These are phyloP conservation scores for Cyclocybe aegerita DNA, from an alignment of 768 basidiomycete species.

Conservation along the genomic window DNA sequence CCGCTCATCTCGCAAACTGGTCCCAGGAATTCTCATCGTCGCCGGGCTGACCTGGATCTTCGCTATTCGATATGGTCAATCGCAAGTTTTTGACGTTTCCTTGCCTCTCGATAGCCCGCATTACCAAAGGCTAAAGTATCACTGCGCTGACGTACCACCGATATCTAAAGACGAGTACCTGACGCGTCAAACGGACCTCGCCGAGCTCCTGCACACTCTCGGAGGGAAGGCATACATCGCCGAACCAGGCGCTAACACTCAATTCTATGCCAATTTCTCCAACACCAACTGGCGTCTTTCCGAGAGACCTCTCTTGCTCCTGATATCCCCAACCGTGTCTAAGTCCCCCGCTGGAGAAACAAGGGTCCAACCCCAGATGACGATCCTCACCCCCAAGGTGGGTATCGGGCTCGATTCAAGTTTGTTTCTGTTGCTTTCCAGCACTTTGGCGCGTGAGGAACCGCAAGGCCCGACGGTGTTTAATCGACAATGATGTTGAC, in stretches of 20 bases:
- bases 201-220: constrained; percentile 43
- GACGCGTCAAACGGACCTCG: constrained; percentile 54
- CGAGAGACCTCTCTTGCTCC: constrained; percentile 75
- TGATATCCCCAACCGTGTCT: constrained; percentile 47
- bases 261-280: constrained; percentile 76
- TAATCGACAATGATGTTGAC: neutral
- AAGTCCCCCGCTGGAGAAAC: neutral
- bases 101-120: neutral
- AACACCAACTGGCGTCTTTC: constrained; percentile 63
- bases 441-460: neutral
- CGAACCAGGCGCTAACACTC: constrained; percentile 73
- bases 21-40: neutral
- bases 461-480: neutral
- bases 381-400: constrained; percentile 66
- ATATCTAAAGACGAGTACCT: constrained; percentile 47
- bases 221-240: constrained; percentile 72
- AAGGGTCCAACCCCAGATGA: constrained; percentile 41
- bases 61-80: neutral
- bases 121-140: constrained; percentile 17
- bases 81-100: neutral
- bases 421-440: neutral
- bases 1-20: neutral
- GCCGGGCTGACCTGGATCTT: neutral
- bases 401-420: neutral
- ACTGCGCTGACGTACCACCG: constrained; percentile 50